These are phyloP conservation scores for Pezizomycotina sp. DNA, from an alignment of 2,329 filamentous ascomycete species.

Conservation along the genomic window DNA sequence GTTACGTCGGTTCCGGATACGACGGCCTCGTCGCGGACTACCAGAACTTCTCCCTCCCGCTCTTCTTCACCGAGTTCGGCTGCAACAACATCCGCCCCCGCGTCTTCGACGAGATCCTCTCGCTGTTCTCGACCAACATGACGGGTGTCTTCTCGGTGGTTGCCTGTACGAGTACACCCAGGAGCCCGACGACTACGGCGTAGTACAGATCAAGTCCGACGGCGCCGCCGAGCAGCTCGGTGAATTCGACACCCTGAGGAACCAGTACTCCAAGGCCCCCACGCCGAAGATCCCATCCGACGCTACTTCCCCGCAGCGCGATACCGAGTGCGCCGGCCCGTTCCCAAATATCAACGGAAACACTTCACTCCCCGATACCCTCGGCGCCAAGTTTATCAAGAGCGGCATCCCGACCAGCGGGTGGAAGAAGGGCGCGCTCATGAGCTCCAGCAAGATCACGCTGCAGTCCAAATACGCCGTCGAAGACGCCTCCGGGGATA, in stretches of 20 bases:
- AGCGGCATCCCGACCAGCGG: too few species aligned
- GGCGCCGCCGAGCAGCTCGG: slow-evolving; percentile 28
- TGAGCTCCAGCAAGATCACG: too few species aligned
- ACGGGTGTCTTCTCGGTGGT: slow-evolving; percentile 50
- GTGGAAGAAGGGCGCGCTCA: too few species aligned
- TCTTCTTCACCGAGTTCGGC: slow-evolving; percentile 67
- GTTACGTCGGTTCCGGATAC: slow-evolving; percentile 45
- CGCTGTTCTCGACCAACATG: slow-evolving; percentile 57
- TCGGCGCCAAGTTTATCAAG: too few species aligned
- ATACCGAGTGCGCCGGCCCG: too few species aligned
- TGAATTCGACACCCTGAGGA: slow-evolving; percentile 30
- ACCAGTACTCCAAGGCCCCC: slow-evolving; percentile 20
- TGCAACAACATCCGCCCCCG: slow-evolving; percentile 55
- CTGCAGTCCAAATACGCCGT: too few species aligned
- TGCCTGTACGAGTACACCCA: slow-evolving; percentile 69
- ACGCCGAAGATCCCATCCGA: slow-evolving; percentile 18
- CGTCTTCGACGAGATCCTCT: slow-evolving; percentile 55
- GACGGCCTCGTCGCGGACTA: slow-evolving; percentile 47
- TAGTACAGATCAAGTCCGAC: slow-evolving; percentile 34
- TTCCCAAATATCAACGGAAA: too few species aligned
- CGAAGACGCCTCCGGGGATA: too few species aligned
- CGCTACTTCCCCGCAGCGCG: slow-evolving; percentile 15
- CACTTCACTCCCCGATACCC: too few species aligned
- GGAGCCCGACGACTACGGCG: slow-evolving; percentile 45
- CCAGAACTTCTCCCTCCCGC: slow-evolving; percentile 46